Percentiles rank a stretch among this genome's conserved stretches.
Evolutionary conservation across 129 eudicot species (phyloP).

Genomic region (Cynara cardunculus): DNA sequence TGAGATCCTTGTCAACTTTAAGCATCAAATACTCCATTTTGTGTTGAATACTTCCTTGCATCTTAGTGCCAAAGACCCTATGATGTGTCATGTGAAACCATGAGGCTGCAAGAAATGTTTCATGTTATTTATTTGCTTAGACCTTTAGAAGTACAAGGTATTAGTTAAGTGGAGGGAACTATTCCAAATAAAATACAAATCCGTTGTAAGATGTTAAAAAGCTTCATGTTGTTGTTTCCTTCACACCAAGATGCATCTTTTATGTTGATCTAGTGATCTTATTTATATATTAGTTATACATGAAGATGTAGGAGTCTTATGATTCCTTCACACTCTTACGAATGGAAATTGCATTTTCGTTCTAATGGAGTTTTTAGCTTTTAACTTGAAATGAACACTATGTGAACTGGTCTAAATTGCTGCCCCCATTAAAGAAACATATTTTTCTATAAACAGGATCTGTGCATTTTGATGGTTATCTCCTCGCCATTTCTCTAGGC

Average conservation of each 20-base stretch:
- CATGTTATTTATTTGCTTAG: neutral
- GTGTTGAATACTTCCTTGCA: neutral
- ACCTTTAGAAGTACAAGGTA: neutral
- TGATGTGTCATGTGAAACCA: too few relatives aligned
- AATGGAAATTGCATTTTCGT: neutral
- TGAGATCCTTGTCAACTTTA: neutral
- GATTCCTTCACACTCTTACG: neutral
- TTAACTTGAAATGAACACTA: neutral
- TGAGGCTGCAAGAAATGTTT: too few relatives aligned
- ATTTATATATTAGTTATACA: neutral
- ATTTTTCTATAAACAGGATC: slow-evolving; percentile 50
- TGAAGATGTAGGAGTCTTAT: neutral
- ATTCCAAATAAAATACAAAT: neutral
- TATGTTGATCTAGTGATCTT: neutral
- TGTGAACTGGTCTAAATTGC: neutral
- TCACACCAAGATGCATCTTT: neutral
- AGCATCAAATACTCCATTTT: neutral
- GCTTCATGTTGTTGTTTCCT: neutral
- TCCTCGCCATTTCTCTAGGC: slow-evolving; percentile 77
- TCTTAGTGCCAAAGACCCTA: neutral
- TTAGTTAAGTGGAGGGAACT: neutral
- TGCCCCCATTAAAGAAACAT: neutral
- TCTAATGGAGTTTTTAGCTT: neutral
- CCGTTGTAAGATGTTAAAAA: neutral
- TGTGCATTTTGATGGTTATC: slow-evolving; percentile 52